Conservation (phyloP, 768 basidiomycete species). For the Auriscalpium vulgare region DNA sequence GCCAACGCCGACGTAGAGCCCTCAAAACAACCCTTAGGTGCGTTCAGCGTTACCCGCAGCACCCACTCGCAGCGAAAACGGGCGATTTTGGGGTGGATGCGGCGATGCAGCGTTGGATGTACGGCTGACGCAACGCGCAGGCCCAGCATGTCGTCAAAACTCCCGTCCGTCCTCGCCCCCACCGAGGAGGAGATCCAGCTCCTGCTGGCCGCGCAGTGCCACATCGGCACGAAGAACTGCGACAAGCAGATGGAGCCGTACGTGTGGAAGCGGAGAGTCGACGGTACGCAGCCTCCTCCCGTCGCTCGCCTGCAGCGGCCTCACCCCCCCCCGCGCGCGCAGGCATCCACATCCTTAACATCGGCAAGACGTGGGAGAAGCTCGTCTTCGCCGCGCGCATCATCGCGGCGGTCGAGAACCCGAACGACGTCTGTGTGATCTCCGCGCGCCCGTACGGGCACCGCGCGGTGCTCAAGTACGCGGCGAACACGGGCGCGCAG, state of each 20-base stretch:
- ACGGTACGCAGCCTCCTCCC: constrained; percentile 56
- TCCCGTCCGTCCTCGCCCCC: constrained; percentile 86
- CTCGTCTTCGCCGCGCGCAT: constrained; percentile 96
- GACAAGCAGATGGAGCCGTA: constrained; percentile 99
- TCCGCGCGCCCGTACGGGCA: constrained; percentile 98
- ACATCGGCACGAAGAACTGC: constrained; percentile 98
- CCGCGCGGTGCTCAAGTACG: constrained; percentile 98
- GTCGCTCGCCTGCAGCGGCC: background rate
- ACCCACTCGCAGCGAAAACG: constrained; percentile 17
- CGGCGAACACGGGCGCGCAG: constrained; percentile 95
- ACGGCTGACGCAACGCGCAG: constrained; percentile 22
- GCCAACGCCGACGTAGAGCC: constrained; percentile 31
- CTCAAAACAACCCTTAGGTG: constrained; percentile 33
- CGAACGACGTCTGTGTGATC: constrained; percentile 96
- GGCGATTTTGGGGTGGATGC: constrained; percentile 27
- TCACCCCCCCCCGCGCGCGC: constrained; percentile 13
- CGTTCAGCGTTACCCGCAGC: constrained; percentile 25
- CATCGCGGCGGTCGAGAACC: constrained; percentile 97
- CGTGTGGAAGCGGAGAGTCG: constrained; percentile 92
- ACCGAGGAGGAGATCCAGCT: constrained; percentile 98
- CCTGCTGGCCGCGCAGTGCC: constrained; percentile 90
- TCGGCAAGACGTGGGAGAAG: constrained; percentile 99
- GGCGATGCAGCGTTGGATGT: constrained; percentile 23
- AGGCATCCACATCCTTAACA: constrained; percentile 97
- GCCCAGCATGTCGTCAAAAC: constrained; percentile 69